Base-by-base conservation (phyloP, 2,329 filamentous ascomycete species). In the Podosphaera aphanis region DNA sequence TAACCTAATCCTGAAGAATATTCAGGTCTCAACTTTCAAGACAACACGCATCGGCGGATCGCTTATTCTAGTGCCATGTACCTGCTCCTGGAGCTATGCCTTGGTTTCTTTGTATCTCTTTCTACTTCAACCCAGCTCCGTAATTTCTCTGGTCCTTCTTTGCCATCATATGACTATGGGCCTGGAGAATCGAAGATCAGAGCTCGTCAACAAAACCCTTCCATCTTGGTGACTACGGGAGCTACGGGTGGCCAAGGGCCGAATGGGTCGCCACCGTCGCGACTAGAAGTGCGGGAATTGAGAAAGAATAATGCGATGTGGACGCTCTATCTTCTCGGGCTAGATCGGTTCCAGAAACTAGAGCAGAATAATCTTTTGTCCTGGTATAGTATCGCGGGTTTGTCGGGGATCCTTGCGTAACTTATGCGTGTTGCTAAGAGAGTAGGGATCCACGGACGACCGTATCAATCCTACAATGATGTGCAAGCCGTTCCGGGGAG, bases 301-400 rank as follows among this genome's bases (percentile, higher is more conserved):
- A 46, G 56, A 44, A 50, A 52, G 20, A 50, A 57, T 45, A 18
- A 29, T 5, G 47, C 49, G 6, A 49, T 48, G 25, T 58, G 56
- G 56, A 52, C 52, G 3, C 46, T 58, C 8, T 58, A 54, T 44
- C 49, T 58, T 16, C 46, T 57, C 33, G 55, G 50, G 8, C n/a
- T 55, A 37, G 55, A 55, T 46, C 45, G 53, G 43, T 20, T 56
- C 45, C 54, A 54, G 49, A 50, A 52, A 43, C 49, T 49, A 3
- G 43, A 50, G 35, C 53, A 56, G 27, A 43, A 49, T 2, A 49
- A 56, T 6, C 43, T 50, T 21, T 36, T 48, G 7, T 57, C 55
- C 16, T 58, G 54, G 51, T 58, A 56, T 49, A 51, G 55, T 33
- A 49, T 58, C 19, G 44, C 49, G 38, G 56, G 55, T 54, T 49